These are phyloP conservation scores for Sphagnum magellanicum DNA, from an alignment of 228 moss, liverwort and hornwort genomes.

Conservation along the genomic window DNA sequence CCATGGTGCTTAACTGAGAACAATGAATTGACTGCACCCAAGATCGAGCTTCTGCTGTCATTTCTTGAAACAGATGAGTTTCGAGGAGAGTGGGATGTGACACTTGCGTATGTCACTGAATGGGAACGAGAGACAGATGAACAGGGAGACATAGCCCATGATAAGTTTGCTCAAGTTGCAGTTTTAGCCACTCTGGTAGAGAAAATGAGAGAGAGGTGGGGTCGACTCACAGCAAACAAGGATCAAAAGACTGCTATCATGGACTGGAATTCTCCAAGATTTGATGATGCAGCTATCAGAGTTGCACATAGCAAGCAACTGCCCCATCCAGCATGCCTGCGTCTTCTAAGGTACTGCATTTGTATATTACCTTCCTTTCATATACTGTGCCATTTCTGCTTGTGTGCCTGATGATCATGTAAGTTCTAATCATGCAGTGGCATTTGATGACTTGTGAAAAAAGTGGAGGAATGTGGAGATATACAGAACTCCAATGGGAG, in stretches of 20 bases:
- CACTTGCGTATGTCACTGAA: constrained; percentile 44
- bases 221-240: constrained; percentile 4
- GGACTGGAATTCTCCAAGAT: constrained; percentile 47
- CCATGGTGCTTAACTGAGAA: constrained; percentile 84
- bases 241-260: constrained; percentile 7
- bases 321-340: constrained; percentile 50
- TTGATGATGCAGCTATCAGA: constrained; percentile 55
- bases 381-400: background rate
- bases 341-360: constrained; percentile 58
- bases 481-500: background rate
- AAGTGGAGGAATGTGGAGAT: too few relatives aligned
- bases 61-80: constrained; percentile 62
- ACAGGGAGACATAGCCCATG: constrained; percentile 14
- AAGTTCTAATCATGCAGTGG: too few relatives aligned
- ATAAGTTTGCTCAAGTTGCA: constrained; percentile 43
- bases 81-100: constrained; percentile 60
- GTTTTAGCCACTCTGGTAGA: constrained; percentile 61
- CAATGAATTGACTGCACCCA: constrained; percentile 39
- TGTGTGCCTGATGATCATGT: too few relatives aligned
- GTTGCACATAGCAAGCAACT: constrained; percentile 53
- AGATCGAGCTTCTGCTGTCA: constrained; percentile 73
- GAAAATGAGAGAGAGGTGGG: constrained; percentile 55
- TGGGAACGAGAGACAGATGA: constrained; percentile 38
- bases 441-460: too few relatives aligned
- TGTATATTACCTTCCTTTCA: constrained; percentile 2